Base-by-base conservation (phyloP, 2,329 filamentous ascomycete genomes). In the Cladosporium sp. region DNA sequence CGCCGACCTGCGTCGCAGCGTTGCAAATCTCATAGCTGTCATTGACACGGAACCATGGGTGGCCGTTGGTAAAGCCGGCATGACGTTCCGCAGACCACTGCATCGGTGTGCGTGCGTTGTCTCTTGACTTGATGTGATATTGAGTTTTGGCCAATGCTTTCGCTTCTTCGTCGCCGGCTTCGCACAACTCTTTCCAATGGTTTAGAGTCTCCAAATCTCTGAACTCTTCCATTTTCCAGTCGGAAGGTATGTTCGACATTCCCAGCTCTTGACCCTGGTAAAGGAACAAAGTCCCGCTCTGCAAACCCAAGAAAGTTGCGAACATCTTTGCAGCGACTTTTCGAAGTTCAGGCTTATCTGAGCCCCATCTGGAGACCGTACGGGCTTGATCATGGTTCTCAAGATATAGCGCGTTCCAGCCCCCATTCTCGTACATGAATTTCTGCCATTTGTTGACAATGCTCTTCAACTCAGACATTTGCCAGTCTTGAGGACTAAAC, bases 381-480 rank as follows among this genome's bases (percentile, higher is more conserved):
- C 81, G 78, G 1, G 77, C 75, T 55, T 83, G 79, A 55, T 85
- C 82, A 62, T 85, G 82, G 63, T 83, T 84, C 62, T 84, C 82
- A 45, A 82, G 72, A 60, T 80, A 85, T 29, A 83, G 65, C 0
- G 80, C 77, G 59, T 82, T 82, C 80, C 82, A 85, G 22, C 79
- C 80, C 52, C 76, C 69, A 53, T 77, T 74, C n/a, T 73, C 69
- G 57, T 78, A 76, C 75, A 83, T 78, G 63, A 80, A 77, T 3
- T 67, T 72, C 62, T 84, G 80, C 78, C 79, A 82, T 49, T 77
- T 80, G 52, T 71, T 68, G 43, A 80, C 73, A 22, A 77, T 75
- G 2, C 66, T 59, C 60, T 80, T 81, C 35, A 84, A 18, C 11
- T 57, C 54, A 13, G 47, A 43, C 13, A 66, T 46, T 76, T 71